Evolutionary conservation across 106 monocot genomes (phyloP).

Genomic region (Cymbidium sinense): DNA sequence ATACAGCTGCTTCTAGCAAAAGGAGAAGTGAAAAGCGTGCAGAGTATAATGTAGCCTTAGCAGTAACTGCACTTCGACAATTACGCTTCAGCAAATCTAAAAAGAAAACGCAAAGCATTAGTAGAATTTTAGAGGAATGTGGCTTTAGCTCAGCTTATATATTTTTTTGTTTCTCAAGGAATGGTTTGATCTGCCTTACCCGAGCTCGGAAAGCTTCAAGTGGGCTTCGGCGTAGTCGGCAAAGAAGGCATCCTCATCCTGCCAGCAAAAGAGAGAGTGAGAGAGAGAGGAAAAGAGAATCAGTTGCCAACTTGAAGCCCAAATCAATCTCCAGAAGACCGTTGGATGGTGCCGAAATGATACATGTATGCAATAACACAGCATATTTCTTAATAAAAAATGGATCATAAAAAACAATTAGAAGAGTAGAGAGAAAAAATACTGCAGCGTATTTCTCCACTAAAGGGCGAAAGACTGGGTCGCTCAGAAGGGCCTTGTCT

Average conservation of each 20-base stretch:
- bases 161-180: neutral
- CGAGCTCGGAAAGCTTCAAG: slow-evolving; percentile 87
- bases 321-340: no score
- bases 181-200: slow-evolving; percentile 30
- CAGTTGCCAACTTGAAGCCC: neutral
- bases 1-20: no score
- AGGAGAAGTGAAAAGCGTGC: neutral
- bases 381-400: neutral
- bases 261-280: neutral
- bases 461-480: slow-evolving; percentile 78
- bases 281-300: no score
- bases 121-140: neutral
- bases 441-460: slow-evolving; percentile 82
- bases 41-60: neutral
- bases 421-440: neutral
- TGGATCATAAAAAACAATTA: neutral
- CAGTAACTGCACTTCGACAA: neutral
- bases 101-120: neutral
- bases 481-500: slow-evolving; percentile 77
- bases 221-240: slow-evolving; percentile 85
- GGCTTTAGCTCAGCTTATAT: neutral
- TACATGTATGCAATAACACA: no score
- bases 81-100: slow-evolving; percentile 61
- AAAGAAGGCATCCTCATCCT: slow-evolving; percentile 99
- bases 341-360: no score